A percentile compares a stretch with the other conserved stretches of the same genome.
Evolutionary conservation across 164 flowering plant genomes (phyloP).

Genomic region (Tetracentron sinense): DNA sequence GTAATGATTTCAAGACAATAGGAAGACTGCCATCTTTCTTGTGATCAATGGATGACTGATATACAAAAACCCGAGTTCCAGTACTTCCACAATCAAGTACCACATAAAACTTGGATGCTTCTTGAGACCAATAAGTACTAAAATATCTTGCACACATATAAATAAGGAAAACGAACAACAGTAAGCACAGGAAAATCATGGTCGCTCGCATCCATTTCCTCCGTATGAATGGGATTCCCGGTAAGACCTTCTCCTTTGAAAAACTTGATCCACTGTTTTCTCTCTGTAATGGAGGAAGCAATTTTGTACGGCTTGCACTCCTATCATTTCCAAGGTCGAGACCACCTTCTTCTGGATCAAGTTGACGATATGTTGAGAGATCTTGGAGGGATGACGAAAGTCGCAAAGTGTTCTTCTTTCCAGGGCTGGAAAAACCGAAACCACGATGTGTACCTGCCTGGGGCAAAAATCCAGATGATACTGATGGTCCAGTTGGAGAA

Average conservation of each 20-base stretch:
- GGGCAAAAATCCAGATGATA: conserved; percentile 40
- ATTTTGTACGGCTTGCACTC: conserved; percentile 27
- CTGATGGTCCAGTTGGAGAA: conserved; percentile 32
- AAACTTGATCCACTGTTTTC: conserved; percentile 64
- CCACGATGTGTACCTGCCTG: conserved; percentile 29
- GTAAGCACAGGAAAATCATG: conserved; percentile 37
- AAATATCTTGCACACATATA: conserved; percentile 32
- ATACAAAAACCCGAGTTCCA: conserved; percentile 84
- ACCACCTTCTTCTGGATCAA: conserved; percentile 54
- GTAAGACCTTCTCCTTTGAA: conserved; percentile 62
- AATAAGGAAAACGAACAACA: conserved; percentile 36
- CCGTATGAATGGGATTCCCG: conserved; percentile 32
- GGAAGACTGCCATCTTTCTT: conserved; percentile 51
- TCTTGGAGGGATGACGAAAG: conserved; percentile 84
- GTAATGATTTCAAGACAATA: conserved; percentile 49
- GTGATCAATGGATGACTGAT: conserved; percentile 48
- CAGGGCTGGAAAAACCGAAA: conserved; percentile 30
- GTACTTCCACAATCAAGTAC: conserved; percentile 97
- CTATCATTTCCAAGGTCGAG: conserved; percentile 13
- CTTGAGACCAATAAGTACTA: conserved; percentile 43
- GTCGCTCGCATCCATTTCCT: conserved; percentile 51
- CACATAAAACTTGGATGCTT: conserved; percentile 59
- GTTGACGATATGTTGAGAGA: conserved; percentile 52
- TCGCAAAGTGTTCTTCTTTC: conserved; percentile 44
- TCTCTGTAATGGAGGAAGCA: conserved; percentile 33